Base-by-base conservation (phyloP, 306 rosid genomes). In the Parietaria judaica region DNA sequence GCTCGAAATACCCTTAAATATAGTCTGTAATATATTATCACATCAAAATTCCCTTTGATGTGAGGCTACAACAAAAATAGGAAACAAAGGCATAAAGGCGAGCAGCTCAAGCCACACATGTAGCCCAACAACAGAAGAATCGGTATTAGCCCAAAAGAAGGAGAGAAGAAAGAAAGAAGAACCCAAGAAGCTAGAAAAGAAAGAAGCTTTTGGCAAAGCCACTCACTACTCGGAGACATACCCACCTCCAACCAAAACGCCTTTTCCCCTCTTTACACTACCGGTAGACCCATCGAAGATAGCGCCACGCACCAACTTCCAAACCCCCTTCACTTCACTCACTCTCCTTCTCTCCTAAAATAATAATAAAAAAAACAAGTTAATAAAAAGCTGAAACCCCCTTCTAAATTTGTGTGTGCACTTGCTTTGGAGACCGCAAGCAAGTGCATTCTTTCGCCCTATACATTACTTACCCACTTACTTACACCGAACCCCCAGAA, bases 211-310 rank as follows among this genome's bases (percentile, higher is more conserved):
- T 70, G 64, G 59, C 69, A 67, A 80, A 75, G 70, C 79, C 76
- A 68, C 72, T 51, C 76, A 68, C 72, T 51, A 58, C 77, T 68
- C 48, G 58, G 72, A 74, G 83, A 80, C 94, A 81, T 70, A 64
- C 77, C 78, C 86, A 86, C 83, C 80, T 67, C 88, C 69, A 71
- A 60, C 81, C 88, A 78, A 78, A 73, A 67, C 34, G 74, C 84
- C 66, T 69, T 77, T 79, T 65, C 78, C 58, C 64, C 63, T 39
- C 74, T 74, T 74, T 78, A 66, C 58, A 63, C 70, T 70, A 66
- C 74, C 76, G 14, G 67, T 62, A 70, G 76, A 66, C 73, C 80
- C 71, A 50, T 76, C 36, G 69, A 58, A 45, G 67, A 70, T 41
- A 41, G 45, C 6, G 72, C 61, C 79, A 68, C 50, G 3, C 71